These are phyloP conservation scores for Solanum habrochaites DNA, from an alignment of 257 asterid genomes.

Conservation along the genomic window DNA sequence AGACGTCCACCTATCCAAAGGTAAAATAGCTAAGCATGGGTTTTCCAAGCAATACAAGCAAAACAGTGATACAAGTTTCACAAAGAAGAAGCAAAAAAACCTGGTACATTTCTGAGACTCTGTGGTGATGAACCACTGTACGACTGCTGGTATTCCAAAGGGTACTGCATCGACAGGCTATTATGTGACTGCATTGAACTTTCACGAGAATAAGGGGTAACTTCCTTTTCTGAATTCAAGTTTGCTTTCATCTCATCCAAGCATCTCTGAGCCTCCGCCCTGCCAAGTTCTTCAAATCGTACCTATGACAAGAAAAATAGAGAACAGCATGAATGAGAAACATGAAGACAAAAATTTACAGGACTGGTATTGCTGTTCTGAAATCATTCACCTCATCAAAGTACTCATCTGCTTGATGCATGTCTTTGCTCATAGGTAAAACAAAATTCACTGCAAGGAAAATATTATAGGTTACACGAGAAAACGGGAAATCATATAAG, in stretches of 20 bases:
- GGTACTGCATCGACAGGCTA: slow-evolving; percentile 9
- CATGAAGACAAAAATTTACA: background rate
- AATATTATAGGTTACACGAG: background rate
- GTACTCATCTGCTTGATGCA: slow-evolving; percentile 7
- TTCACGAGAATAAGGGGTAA: slow-evolving; percentile 3
- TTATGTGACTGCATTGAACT: background rate
- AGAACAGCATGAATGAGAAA: background rate
- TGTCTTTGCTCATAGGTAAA: slow-evolving; percentile 13
- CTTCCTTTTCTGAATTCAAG: background rate
- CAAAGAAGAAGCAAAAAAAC: background rate
- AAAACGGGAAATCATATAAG: background rate
- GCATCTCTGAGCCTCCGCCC: slow-evolving; percentile 30
- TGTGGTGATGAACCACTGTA: background rate
- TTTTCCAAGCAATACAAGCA: background rate
- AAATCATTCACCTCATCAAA: slow-evolving; percentile 8
- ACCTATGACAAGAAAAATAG: slow-evolving; percentile 11
- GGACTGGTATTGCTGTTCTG: background rate
- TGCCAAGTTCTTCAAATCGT: slow-evolving; percentile 34
- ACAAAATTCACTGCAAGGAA: slow-evolving; percentile 29
- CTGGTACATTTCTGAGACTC: slow-evolving; percentile 16
- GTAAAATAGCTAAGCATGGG: background rate
- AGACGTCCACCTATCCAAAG: background rate
- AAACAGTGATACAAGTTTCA: background rate
- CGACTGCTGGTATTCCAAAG: slow-evolving; percentile 7
- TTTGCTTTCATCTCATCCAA: slow-evolving; percentile 46